These are phyloP conservation scores for Diplodia corticola DNA, from an alignment of 2,329 filamentous ascomycete genomes.

Conservation along the genomic window DNA sequence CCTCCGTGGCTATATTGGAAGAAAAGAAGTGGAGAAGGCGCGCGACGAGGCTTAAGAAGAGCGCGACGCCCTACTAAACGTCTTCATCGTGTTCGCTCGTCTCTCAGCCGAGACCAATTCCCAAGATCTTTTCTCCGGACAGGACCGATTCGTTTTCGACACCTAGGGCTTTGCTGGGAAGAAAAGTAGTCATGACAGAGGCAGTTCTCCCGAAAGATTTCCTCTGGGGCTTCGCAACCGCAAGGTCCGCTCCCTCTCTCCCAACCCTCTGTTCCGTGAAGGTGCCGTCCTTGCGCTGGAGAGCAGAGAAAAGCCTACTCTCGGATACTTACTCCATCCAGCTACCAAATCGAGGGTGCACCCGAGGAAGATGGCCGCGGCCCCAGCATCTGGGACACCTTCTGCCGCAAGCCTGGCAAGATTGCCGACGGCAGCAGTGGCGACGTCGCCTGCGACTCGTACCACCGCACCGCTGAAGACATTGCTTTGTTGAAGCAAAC, in stretches of 20 bases:
- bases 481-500: constrained; percentile 74
- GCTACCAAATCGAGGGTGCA: constrained; percentile 86
- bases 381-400: constrained; percentile 88
- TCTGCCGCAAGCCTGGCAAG: constrained; percentile 77
- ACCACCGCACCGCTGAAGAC: constrained; percentile 76
- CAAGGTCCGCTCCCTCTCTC: constrained; percentile 34
- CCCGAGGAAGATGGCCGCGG: constrained; percentile 73
- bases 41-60: neutral
- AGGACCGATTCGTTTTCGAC: neutral
- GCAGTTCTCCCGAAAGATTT: constrained; percentile 42
- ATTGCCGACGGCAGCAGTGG: constrained; percentile 77
- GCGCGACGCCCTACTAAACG: neutral
- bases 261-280: constrained; percentile 24
- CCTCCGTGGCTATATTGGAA: constrained; percentile 31
- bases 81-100: neutral
- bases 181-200: constrained; percentile 28
- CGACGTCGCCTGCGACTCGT: constrained; percentile 80
- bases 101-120: neutral
- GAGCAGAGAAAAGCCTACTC: neutral
- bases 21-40: constrained; percentile 19
- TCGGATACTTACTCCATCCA: constrained; percentile 39
- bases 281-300: constrained; percentile 25
- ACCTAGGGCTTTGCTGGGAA: neutral
- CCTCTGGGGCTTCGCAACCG: constrained; percentile 45
- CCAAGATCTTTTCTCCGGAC: neutral